Base-by-base conservation (phyloP, 2,329 filamentous ascomycete species). In the Alternaria novae-zelandiae region DNA sequence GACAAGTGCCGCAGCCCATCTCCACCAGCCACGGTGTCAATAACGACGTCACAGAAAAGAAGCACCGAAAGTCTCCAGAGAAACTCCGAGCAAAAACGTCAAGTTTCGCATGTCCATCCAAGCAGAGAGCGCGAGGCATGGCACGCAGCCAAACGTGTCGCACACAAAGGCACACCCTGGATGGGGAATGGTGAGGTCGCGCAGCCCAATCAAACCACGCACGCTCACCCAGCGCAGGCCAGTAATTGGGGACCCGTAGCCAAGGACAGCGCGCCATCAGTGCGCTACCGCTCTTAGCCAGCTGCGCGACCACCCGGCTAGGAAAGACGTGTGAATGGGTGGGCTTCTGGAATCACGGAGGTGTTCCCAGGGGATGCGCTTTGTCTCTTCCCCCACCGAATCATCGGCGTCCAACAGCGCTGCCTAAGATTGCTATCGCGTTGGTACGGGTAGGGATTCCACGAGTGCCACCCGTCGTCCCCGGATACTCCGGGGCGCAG, bases 201-300 rank as follows among this genome's bases (percentile, higher is more conserved):
- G 53, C 36, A 47, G 44, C 54, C 68, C 68, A 70, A 70, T 70
- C 68, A 70, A 67, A 53, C 58, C 20, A 54, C 44, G 64, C 68
- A 70, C 68, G 66, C 57, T 66, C 53, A 53, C 47, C 41, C 60
- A 46, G 44, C 45, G 32, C 47, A 50, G 55, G 36, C 43, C 25
- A 57, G 43, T 63, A 54, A 70, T 69, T 70, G 68, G 66, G 59
- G 57, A 61, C 56, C 53, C 57, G 53, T 44, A 12, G 63, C 59
- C 63, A 63, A 62, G 61, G 17, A 30, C 44, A 36, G 54, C n/a
- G 54, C 50, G 26, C 56, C 50, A 25, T 49, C 32, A 46, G 50
- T 44, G 44, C 63, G 54, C 63, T 54, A 59, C 32, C 26, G 53
- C 32, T 44, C 59, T 57, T 61, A 61, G 20, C 54, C 59, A 55